Evolutionary conservation across 371 early-diverging fungal species (phyloP).

Genomic region (Gilbertella persicaria): DNA sequence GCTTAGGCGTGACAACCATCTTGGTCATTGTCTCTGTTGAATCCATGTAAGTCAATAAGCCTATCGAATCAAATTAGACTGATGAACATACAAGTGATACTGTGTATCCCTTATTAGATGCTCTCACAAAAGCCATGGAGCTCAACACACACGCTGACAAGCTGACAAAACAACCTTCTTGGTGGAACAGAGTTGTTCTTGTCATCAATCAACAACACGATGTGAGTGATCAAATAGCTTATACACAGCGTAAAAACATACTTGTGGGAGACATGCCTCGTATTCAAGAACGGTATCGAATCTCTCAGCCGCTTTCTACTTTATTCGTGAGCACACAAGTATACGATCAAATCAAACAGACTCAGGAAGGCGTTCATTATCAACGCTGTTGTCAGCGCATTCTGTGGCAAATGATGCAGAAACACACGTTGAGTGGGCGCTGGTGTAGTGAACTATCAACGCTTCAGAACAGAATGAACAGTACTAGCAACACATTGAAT

Average conservation of each 20-base stretch:
- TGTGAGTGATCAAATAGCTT: slow-evolving; percentile 1
- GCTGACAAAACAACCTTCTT: slow-evolving; percentile 2
- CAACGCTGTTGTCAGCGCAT: slow-evolving; percentile 14
- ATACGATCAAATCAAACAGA: slow-evolving; percentile 1
- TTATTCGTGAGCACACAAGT: slow-evolving; percentile 12
- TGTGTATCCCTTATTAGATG: slow-evolving; percentile 10
- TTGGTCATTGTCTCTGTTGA: slow-evolving; percentile 18
- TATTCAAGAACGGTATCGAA: slow-evolving; percentile 13
- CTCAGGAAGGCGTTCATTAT: slow-evolving; percentile 4
- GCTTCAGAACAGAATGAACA: slow-evolving; percentile 3
- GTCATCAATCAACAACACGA: slow-evolving; percentile 18
- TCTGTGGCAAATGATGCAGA: slow-evolving; percentile 25
- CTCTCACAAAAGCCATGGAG: slow-evolving; percentile 11
- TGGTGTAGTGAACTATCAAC: slow-evolving; percentile 14
- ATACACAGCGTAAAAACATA: slow-evolving; percentile 8
- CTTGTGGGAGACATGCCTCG: slow-evolving; percentile 15
- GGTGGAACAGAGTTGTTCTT: slow-evolving; percentile 24
- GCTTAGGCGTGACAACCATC: slow-evolving; percentile 23
- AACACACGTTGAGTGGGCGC: slow-evolving; percentile 13
- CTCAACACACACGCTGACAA: neutral
- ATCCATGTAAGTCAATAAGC: slow-evolving; percentile 22
- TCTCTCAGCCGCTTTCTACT: slow-evolving; percentile 12
- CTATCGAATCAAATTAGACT: neutral
- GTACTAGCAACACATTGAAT: neutral
- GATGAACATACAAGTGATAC: slow-evolving; percentile 2